phyloP scores from a whole-genome alignment of 345 rosid species.

The Limnanthes douglasii region DNA sequence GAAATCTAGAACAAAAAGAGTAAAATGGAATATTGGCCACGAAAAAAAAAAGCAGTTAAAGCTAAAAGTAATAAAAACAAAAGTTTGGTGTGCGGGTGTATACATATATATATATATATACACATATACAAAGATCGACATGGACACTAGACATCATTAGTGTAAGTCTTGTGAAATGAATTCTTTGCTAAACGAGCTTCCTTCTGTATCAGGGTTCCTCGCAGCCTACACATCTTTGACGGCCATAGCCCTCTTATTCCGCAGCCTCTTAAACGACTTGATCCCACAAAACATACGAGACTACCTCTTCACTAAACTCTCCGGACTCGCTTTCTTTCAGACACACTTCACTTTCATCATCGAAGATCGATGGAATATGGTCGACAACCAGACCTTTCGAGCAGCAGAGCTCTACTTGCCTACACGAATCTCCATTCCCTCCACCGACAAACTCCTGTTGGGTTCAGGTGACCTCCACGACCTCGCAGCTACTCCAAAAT shows the following conservation, averaged over 20 bases:
- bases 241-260: slow-evolving; percentile 15
- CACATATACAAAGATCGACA: too few species aligned
- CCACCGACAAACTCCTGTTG: slow-evolving; percentile 13
- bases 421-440: slow-evolving; percentile 11
- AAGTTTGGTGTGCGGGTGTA: too few species aligned
- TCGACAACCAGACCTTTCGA: slow-evolving; percentile 18
- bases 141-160: too few species aligned
- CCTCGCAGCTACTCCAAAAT: slow-evolving; percentile 13
- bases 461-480: slow-evolving; percentile 17
- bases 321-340: slow-evolving; percentile 13
- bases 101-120: too few species aligned
- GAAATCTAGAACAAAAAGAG: too few species aligned
- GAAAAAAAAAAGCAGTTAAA: too few species aligned
- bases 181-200: slow-evolving; percentile 10
- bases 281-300: slow-evolving; percentile 14
- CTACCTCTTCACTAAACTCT: slow-evolving; percentile 6
- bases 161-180: too few species aligned
- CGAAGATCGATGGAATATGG: slow-evolving; percentile 16
- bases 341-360: slow-evolving; percentile 16
- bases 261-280: slow-evolving; percentile 15
- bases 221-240: slow-evolving; percentile 19
- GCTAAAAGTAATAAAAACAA: too few species aligned
- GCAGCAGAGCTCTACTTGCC: slow-evolving; percentile 21
- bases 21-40: too few species aligned
- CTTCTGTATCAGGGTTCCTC: slow-evolving; percentile 14